phyloP scores from a whole-genome alignment of 495 filamentous ascomycete species.

The Trichoderma erinaceum region DNA sequence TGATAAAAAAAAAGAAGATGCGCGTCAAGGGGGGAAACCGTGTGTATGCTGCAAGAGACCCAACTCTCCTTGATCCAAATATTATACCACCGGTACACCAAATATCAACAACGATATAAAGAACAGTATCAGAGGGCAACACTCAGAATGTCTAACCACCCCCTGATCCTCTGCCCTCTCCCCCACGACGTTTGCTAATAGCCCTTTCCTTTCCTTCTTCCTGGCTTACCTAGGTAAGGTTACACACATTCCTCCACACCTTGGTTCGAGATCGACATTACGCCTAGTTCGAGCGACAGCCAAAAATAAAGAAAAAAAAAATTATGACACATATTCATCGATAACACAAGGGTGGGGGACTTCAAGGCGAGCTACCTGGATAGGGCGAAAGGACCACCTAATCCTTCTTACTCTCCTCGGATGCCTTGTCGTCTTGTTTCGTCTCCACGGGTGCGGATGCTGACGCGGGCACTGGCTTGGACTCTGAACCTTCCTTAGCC shows the following conservation, averaged over 20 bases:
- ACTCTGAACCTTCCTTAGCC: constrained; percentile 26
- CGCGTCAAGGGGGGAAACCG: not conserved
- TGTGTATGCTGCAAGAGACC: not conserved
- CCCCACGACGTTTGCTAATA: not conserved
- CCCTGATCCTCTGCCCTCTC: not conserved
- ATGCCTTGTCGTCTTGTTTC: constrained; percentile 11
- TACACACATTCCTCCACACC: not conserved
- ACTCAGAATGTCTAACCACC: constrained; percentile 11
- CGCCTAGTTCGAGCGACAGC: not conserved
- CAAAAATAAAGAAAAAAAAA: not conserved
- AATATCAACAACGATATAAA: constrained; percentile 13
- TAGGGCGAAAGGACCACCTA: constrained; percentile 7
- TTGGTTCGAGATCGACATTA: not conserved
- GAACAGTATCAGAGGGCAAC: constrained; percentile 1
- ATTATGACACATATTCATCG: not conserved
- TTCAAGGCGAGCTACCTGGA: not conserved
- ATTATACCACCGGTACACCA: constrained; percentile 13
- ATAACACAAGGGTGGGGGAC: not conserved
- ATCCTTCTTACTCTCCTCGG: constrained; percentile 16
- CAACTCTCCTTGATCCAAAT: constrained; percentile 14
- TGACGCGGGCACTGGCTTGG: constrained; percentile 16
- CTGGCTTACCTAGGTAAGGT: not conserved
- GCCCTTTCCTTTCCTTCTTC: not conserved
- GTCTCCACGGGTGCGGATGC: constrained; percentile 6
- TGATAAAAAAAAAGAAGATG: not conserved